Conservation (phyloP, 345 rosid species). For the Citrus glauca region DNA sequence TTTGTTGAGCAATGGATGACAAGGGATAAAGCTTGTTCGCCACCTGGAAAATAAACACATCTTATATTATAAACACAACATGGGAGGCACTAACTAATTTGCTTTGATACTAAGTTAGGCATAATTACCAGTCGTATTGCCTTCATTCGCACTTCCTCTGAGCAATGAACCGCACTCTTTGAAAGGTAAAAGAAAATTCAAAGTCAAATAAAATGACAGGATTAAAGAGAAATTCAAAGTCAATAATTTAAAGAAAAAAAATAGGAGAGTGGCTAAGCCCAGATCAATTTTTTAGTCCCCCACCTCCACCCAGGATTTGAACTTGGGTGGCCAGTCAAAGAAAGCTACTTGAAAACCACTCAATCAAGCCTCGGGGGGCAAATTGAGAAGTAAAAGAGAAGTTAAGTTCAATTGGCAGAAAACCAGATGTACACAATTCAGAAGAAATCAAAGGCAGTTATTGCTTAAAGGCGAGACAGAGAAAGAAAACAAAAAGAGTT, state of each 20-base stretch:
- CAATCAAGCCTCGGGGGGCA: too few relatives aligned
- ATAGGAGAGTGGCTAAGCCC: too few relatives aligned
- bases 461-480: background rate
- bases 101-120: constrained; percentile 15
- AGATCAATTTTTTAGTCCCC: too few relatives aligned
- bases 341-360: too few relatives aligned
- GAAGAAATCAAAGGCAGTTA: background rate
- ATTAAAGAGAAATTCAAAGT: constrained; percentile 10
- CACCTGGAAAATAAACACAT: constrained; percentile 51
- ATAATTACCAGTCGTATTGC: constrained; percentile 85
- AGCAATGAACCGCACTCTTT: constrained; percentile 89
- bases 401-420: background rate
- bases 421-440: background rate
- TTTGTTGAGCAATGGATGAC: constrained; percentile 65
- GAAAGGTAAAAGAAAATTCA: constrained; percentile 21
- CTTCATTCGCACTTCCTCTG: constrained; percentile 97
- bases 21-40: constrained; percentile 93
- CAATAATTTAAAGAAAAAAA: background rate
- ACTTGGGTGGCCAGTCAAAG: too few relatives aligned
- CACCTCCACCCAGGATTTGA: too few relatives aligned
- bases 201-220: constrained; percentile 4
- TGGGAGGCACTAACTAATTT: constrained; percentile 9
- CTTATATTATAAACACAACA: constrained; percentile 13
- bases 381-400: background rate
- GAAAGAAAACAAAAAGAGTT: background rate